Base-by-base conservation (phyloP, 805 yeast genomes). In the Wickerhamiella bombiphila region DNA sequence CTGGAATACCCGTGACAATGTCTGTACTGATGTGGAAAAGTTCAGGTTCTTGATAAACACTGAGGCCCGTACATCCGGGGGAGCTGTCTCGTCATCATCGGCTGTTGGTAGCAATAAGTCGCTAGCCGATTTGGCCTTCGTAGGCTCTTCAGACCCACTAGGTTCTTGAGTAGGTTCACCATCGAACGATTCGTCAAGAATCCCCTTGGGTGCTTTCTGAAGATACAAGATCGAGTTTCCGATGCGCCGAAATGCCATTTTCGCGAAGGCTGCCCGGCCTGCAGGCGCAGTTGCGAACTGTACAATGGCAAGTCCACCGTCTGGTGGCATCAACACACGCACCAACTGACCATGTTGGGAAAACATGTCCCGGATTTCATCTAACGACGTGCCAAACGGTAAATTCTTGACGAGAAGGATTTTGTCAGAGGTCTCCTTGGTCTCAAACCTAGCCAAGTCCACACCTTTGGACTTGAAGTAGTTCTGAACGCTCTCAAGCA, bases 251-350 rank as follows among this genome's bases (percentile, higher is more conserved):
- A 77, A 91, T 15, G 96, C 80, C 32, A 91, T 64, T 52, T 82
- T 83, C 21, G 80, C 66, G 56, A 91, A 91, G 1, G 97, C 97
- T 3, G 81, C 67, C 59, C 96, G 75, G 2, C 93, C 97, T 32
- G 79, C 65, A 11, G 93, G 78, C 2, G 75, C 61, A 55, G 80
- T 88, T 50, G 85, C 67, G 58, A 76, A 86, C 58, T 88, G 95
- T 7, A 91, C 76, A 53, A 91, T 80, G 9, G 97, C 96, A 50
- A 91, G 83, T 0, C 95, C 85, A 7, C 96, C 97, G 4, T 93
- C 80, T 4, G 95, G 94, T 13, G 98, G 98, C 83, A 91, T 80
- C 44, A 91, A 60, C 14, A 85, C 65, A 48, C 94, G 69, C 45
- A 73, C 74, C 20, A 91, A 52, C 45, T 78, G 78, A 38, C 98